These are phyloP conservation scores for Apiospora rasikravindrae DNA, from an alignment of 2,329 filamentous ascomycete species.

Conservation along the genomic window DNA sequence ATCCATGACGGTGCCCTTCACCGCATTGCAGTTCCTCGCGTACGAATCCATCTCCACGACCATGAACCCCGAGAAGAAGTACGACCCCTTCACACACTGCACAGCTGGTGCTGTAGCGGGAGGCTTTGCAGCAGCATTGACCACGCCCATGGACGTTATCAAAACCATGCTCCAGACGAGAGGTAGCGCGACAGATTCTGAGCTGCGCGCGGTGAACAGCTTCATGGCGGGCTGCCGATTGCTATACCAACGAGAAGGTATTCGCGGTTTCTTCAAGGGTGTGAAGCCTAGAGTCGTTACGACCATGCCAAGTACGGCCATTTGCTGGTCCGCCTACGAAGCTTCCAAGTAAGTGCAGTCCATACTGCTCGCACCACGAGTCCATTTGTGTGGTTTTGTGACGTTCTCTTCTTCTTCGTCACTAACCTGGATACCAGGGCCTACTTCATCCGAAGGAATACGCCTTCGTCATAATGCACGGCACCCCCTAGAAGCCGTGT, in stretches of 20 bases:
- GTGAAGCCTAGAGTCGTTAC: slow-evolving; percentile 90
- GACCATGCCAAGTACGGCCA: slow-evolving; percentile 98
- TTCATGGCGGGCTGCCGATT: slow-evolving; percentile 80
- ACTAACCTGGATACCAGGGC: slow-evolving; percentile 29
- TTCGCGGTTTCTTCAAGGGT: slow-evolving; percentile 89
- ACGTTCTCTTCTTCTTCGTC: neutral
- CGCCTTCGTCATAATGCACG: slow-evolving; percentile 30
- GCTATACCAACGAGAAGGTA: slow-evolving; percentile 82
- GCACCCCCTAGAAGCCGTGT: neutral
- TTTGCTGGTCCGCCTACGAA: slow-evolving; percentile 88
- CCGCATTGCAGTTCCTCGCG: slow-evolving; percentile 93
- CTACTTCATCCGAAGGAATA: slow-evolving; percentile 41
- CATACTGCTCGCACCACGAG: neutral
- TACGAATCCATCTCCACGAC: slow-evolving; percentile 96
- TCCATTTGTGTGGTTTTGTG: slow-evolving; percentile 24
- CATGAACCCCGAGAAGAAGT: slow-evolving; percentile 85
- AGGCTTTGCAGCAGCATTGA: slow-evolving; percentile 90
- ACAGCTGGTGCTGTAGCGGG: slow-evolving; percentile 90
- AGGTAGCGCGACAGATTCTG: slow-evolving; percentile 79
- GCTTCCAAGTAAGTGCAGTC: slow-evolving; percentile 62
- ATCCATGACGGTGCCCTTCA: slow-evolving; percentile 98
- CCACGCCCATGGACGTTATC: slow-evolving; percentile 96
- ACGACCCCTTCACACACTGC: slow-evolving; percentile 94
- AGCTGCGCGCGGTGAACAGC: slow-evolving; percentile 84
- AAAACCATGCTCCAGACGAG: slow-evolving; percentile 97